phyloP scores from a whole-genome alignment of 352 stramenopile species.

The Phytopythium chamaehyphon region DNA sequence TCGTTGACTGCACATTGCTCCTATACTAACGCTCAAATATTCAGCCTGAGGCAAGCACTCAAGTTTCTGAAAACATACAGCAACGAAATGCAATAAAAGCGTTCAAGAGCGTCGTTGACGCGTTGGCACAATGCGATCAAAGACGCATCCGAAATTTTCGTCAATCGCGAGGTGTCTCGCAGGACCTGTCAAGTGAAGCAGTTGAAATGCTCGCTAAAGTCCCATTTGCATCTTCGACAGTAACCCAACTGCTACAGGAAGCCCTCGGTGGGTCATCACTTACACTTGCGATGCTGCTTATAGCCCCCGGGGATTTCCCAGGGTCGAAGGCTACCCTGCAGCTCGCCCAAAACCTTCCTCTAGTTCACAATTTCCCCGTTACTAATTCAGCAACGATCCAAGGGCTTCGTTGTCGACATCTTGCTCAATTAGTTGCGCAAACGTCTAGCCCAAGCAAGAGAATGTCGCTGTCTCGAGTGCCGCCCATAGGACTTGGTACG shows the following conservation, averaged over 20 bases:
- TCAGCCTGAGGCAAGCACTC: constrained; percentile 23
- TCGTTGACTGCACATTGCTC: not conserved
- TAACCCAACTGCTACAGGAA: constrained; percentile 45
- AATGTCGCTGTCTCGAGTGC: too few species aligned
- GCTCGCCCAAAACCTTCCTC: constrained; percentile 24
- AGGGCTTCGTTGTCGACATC: too few species aligned
- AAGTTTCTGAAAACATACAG: constrained; percentile 43
- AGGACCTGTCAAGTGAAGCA: not conserved
- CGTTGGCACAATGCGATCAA: not conserved
- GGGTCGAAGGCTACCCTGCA: constrained; percentile 36
- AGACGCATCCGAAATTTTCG: not conserved
- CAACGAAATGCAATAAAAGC: constrained; percentile 56
- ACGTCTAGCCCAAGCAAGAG: not conserved
- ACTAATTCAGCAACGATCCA: not conserved
- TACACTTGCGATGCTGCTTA: not conserved
- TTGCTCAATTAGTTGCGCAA: constrained; percentile 4
- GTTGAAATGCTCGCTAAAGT: not conserved
- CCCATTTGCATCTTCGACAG: constrained; percentile 23
- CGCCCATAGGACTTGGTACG: too few species aligned
- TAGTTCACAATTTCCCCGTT: constrained; percentile 8
- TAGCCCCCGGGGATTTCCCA: constrained; percentile 26
- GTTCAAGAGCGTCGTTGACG: constrained; percentile 35
- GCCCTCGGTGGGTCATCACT: constrained; percentile 49
- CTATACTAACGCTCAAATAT: not conserved
- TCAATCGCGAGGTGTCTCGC: not conserved